Base-by-base conservation (phyloP, 768 basidiomycete genomes). In the Guyanaporus albipodus region DNA sequence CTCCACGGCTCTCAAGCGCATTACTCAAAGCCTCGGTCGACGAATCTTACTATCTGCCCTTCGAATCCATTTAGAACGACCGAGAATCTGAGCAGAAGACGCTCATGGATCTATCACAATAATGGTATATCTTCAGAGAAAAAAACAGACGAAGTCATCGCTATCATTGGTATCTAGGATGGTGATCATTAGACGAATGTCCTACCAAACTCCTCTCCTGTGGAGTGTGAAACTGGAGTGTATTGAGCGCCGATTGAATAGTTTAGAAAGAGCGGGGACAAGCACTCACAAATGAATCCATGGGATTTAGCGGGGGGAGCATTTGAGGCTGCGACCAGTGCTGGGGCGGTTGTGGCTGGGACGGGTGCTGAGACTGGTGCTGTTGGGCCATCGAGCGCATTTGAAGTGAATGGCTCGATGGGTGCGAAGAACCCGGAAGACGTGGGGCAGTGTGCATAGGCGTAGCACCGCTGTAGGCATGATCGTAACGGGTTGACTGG, bases 251-350 rank as follows among this genome's bases (percentile, higher is more conserved):
- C 34, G 35, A 42, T 21, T 21, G 19, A 53, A 44, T 37, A 17
- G 11, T 4, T 42, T 19, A 37, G 47, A 19, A 35, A 28, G 38
- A n/a, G n/a, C n/a, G n/a, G 42, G 27, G 32, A 41, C 12, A 37
- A 42, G 19, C 5, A 69, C 83, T 70, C 66, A 89, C 87, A 63
- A 79, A 87, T 46, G 83, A 64, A 37, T 87, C 82, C 60, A 83
- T 72, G 12, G 77, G 70, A 54, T 82, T 77, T 41, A 75, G 54
- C 17, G 76, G 70, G 22, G 71, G 62, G 45, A 73, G 57, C 50
- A 75, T 60, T 15, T 66, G 64, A 31, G 74, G 60, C n/a, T 75
- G 69, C 40, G 70, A 70, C 83, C 82, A 85, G 42, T 81, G 79
- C 39, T 70, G 70, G 9, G 45, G 14, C 4, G 38, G 36, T 31